A percentile compares a stretch with the other conserved stretches of the same genome.
Conservation (phyloP, 768 basidiomycete species). For the Tremella mesenterica region DNA sequence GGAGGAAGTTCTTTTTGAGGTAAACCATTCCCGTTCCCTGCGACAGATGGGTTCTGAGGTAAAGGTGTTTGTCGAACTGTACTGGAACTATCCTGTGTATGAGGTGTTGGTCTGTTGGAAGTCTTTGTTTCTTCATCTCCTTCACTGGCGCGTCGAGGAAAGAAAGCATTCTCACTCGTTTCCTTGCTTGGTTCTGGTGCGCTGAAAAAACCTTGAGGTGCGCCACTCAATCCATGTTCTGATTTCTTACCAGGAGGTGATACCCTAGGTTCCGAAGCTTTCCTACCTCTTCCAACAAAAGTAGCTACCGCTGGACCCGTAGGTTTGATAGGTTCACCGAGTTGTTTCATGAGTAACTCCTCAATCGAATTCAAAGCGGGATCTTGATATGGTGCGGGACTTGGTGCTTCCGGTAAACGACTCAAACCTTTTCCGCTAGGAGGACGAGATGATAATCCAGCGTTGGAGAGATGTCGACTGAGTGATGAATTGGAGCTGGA, state of each 20-base stretch:
- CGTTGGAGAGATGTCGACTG: background rate
- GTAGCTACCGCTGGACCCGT: constrained; percentile 6
- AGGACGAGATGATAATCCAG: too few relatives aligned
- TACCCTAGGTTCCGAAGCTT: too few relatives aligned
- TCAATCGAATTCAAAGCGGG: too few relatives aligned
- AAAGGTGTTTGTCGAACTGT: background rate
- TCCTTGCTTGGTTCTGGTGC: constrained; percentile 5
- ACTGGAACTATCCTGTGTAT: background rate
- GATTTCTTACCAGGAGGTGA: background rate
- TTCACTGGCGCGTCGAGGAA: constrained; percentile 14
- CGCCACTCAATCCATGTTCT: background rate
- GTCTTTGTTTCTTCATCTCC: background rate
- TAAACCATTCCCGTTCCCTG: constrained; percentile 21
- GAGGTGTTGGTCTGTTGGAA: background rate
- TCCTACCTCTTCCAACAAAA: constrained; percentile 13
- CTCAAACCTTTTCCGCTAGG: background rate
- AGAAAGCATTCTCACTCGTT: constrained; percentile 14
- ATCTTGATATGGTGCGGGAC: too few relatives aligned
- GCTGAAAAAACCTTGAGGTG: constrained; percentile 13
- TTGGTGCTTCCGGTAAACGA: too few relatives aligned
- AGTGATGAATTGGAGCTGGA: background rate
- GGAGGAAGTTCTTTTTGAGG: constrained; percentile 20
- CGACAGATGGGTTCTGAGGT: constrained; percentile 22
- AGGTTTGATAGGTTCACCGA: too few relatives aligned
- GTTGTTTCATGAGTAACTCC: too few relatives aligned